Base-by-base conservation (phyloP, 352 stramenopile genomes). In the Phytopythium aichiense region DNA sequence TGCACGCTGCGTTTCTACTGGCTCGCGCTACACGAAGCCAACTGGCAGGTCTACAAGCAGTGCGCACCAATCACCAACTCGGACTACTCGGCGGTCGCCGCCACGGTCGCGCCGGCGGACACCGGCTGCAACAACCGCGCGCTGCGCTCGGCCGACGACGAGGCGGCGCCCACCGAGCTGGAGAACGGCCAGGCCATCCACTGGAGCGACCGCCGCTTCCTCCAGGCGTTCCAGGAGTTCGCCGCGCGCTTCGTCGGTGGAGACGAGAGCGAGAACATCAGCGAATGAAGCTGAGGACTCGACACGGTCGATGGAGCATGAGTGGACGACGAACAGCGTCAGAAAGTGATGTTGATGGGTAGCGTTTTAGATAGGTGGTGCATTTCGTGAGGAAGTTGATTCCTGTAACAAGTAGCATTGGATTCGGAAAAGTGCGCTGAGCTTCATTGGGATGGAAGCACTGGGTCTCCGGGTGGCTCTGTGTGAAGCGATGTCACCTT, bases 31-130 rank as follows among this genome's bases (percentile, higher is more conserved):
- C 69, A 73, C 45, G 63, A 77, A 58, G 57, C 63, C 18, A 77
- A 74, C 25, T 77, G 69, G 69, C 69, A 77, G 66, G 64, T 77
- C 64, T 77, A 77, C 66, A 77, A 74, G 66, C 69, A 77, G 58
- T 77, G 69, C 46, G 66, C 72, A 22, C 69, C 58, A 30, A 49
- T 76, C 28, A n/a, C 62, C 38, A 76, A 73, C 60, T 56, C 60
- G 7, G 43, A 56, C 33, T 35, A 49, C 56, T 23, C 23, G 15
- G n/a, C 28, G 11, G 46, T 18, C 4, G 46, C 46, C 22, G 46
- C n/a, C 12, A 66, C 40, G 22, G 58, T 46, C 12, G 63, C n/a
- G 31, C 61, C 65, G 8, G 65, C 43, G 20, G 52, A 62, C 35
- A 48, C 48, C 35, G 65, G 62, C 15, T 65, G 58, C 50, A 63